Base-by-base conservation (phyloP, 805 yeast species). In the Priceomyces castillae region DNA sequence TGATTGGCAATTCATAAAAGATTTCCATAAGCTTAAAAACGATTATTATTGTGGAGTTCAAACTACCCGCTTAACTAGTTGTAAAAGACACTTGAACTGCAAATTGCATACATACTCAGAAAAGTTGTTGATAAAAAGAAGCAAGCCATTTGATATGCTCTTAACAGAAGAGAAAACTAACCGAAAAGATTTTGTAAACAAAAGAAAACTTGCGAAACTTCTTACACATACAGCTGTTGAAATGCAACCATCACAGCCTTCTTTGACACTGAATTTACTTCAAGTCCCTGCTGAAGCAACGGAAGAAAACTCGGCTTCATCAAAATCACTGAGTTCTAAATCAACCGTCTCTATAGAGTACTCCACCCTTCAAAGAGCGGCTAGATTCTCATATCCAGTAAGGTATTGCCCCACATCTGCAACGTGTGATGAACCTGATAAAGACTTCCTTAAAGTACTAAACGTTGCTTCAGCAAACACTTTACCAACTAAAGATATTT, bases 41-140 rank as follows among this genome's bases (percentile, higher is more conserved):
- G 54, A 50, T 30, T 52, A 44, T 22, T 42, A 42, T 14, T 52
- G 56, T 41, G 49, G 51, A 3, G 56, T 50, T 16, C 19, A 25
- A 16, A 40, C 34, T n/a, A 40, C 39, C 39, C 18, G 39, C 17
- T 35, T 35, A 37, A 41, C 42, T 11, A 37, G 28, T 14, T 45
- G 48, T 34, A 39, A 19, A 20, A 18, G 48, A 22, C 39, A 39
- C n/a, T 35, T 45, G 14, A 33, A 33, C n/a, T 45, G 48, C 31
- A 31, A 30, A 15, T 22, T 39, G 7, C 48, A 45, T 19, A n/a
- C 41, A 22, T 37, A 37, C 12, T 14, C 28, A 14, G 35, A 40
- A 12, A 41, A 33, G 25, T 23, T 35, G 12, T 42, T 39, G 22
- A 39, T 34, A 14, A 19, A 34, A 31, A 42, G 50, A 37, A 34